phyloP scores from a whole-genome alignment of 1,284 basidiomycete genomes.

The Agaricales sp. region DNA sequence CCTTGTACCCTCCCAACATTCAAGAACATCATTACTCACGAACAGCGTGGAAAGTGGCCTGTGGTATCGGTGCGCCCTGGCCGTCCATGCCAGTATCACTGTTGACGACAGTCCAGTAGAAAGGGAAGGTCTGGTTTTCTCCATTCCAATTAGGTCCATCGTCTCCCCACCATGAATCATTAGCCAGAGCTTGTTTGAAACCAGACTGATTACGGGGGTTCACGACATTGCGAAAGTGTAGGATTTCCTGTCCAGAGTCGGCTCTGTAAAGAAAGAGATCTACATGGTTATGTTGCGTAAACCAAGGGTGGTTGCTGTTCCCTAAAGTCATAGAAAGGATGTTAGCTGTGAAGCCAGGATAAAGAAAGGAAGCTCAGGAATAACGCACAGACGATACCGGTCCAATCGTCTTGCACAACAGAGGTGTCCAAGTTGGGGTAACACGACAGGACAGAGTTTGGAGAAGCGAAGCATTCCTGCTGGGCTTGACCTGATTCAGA shows the following conservation, averaged over 20 bases:
- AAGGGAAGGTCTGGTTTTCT: constrained; percentile 47
- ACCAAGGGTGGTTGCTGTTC: constrained; percentile 37
- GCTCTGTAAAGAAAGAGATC: constrained; percentile 52
- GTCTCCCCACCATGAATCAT: constrained; percentile 67
- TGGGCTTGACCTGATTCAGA: too few relatives aligned
- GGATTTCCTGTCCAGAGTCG: constrained; percentile 37
- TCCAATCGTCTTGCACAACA: constrained; percentile 59
- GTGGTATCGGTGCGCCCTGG: constrained; percentile 39
- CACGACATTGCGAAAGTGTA: constrained; percentile 24
- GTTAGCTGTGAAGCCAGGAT: constrained; percentile 6
- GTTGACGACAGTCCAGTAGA: constrained; percentile 62
- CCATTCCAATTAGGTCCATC: constrained; percentile 42
- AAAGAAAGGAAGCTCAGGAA: constrained; percentile 5
- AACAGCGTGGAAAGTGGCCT: constrained; percentile 63
- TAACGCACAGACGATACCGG: constrained; percentile 64
- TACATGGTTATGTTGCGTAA: constrained; percentile 35
- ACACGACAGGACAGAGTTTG: constrained; percentile 64
- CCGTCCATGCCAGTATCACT: constrained; percentile 34
- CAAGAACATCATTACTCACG: constrained; percentile 40
- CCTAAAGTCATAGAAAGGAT: constrained; percentile 18
- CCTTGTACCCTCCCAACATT: too few relatives aligned
- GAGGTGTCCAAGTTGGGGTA: constrained; percentile 43
- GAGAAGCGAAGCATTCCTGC: too few relatives aligned
- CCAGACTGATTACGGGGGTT: constrained; percentile 53
- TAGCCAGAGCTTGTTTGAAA: constrained; percentile 38